Conservation (phyloP, 1,284 basidiomycete species). For the Tilletia walkeri region DNA sequence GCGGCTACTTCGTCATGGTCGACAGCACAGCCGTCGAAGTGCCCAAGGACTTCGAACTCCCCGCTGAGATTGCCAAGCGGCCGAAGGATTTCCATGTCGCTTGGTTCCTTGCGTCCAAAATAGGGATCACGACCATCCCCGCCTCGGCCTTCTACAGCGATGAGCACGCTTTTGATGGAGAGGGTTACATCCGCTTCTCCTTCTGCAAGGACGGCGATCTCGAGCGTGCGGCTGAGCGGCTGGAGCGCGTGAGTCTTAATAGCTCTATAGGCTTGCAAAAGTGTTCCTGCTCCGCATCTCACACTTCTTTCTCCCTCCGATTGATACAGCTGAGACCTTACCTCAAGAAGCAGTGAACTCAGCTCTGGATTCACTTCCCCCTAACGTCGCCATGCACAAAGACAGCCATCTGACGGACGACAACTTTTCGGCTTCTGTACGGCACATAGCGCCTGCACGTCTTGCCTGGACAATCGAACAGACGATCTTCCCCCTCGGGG, state of each 20-base stretch:
- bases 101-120: slow-evolving; percentile 52
- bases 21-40: slow-evolving; percentile 78
- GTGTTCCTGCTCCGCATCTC: too few relatives aligned
- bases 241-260: slow-evolving; percentile 22
- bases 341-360: slow-evolving; percentile 6
- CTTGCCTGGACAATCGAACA: too few relatives aligned
- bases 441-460: too few relatives aligned
- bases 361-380: too few relatives aligned
- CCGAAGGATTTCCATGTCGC: slow-evolving; percentile 80
- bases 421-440: neutral
- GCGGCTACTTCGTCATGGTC: slow-evolving; percentile 58
- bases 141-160: slow-evolving; percentile 51
- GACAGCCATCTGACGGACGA: neutral
- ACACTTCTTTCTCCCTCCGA: neutral
- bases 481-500: too few relatives aligned
- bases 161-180: slow-evolving; percentile 27
- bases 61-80: slow-evolving; percentile 71
- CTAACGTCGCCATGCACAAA: too few relatives aligned
- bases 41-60: slow-evolving; percentile 80
- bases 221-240: slow-evolving; percentile 35
- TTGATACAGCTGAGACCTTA: slow-evolving; percentile 8
- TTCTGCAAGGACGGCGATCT: slow-evolving; percentile 54
- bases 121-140: slow-evolving; percentile 51
- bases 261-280: too few relatives aligned
- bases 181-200: slow-evolving; percentile 46